Evolutionary conservation across 257 asterid genomes (phyloP).

Genomic region (Lycium ferocissimum): DNA sequence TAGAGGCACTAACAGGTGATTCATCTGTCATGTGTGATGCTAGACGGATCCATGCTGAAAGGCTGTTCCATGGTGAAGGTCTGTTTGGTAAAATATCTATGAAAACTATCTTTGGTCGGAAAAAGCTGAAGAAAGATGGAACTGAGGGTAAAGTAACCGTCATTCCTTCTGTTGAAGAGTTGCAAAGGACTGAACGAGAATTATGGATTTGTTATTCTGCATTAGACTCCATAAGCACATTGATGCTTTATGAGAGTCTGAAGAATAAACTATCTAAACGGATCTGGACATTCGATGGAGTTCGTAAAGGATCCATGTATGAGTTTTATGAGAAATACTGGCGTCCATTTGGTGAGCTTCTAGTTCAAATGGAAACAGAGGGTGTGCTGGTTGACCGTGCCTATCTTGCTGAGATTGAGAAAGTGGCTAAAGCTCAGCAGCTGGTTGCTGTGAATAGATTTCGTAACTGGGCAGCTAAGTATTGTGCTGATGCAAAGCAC

Average conservation of each 20-base stretch:
- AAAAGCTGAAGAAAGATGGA: conserved; percentile 85
- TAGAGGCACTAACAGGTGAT: conserved; percentile 91
- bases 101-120: conserved; percentile 85
- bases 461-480: conserved; percentile 90
- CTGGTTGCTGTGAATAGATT: conserved; percentile 82
- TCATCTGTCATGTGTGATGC: conserved; percentile 73
- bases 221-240: conserved; percentile 89
- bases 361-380: conserved; percentile 89
- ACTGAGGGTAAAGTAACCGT: conserved; percentile 74
- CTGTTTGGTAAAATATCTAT: conserved; percentile 88
- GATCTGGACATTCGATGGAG: conserved; percentile 78
- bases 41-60: conserved; percentile 62
- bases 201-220: conserved; percentile 94
- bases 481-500: conserved; percentile 80
- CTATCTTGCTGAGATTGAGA: conserved; percentile 88
- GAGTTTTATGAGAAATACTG: conserved; percentile 70
- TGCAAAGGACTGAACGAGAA: conserved; percentile 75
- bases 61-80: conserved; percentile 59
- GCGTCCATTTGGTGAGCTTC: conserved; percentile 96
- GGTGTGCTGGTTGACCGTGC: conserved; percentile 94
- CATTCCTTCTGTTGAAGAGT: conserved; percentile 88
- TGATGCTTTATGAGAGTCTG: conserved; percentile 85
- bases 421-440: conserved; percentile 86
- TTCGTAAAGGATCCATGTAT: conserved; percentile 75
- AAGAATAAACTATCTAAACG: conserved; percentile 61